phyloP scores from a whole-genome alignment of 108 stramenopile genomes.

The Nitzschia sp. region DNA sequence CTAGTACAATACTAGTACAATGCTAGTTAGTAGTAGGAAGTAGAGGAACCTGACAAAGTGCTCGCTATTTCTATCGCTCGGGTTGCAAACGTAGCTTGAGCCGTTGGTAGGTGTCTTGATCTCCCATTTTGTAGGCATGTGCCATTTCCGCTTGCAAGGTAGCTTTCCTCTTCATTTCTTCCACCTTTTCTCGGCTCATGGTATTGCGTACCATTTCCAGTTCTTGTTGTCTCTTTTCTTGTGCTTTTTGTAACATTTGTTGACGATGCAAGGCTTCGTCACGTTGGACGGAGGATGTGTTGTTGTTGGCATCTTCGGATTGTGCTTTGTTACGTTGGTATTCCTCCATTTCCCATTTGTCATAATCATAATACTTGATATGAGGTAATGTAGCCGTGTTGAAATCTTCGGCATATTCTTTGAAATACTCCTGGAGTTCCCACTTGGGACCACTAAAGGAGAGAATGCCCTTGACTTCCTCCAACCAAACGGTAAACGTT shows the following conservation, averaged over 20 bases:
- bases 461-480: slow-evolving; percentile 82
- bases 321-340: slow-evolving; percentile 65
- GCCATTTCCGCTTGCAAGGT: slow-evolving; percentile 73
- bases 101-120: slow-evolving; percentile 58
- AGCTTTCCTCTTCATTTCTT: slow-evolving; percentile 81
- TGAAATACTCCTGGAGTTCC: slow-evolving; percentile 87
- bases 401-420: slow-evolving; percentile 92
- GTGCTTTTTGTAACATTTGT: slow-evolving; percentile 46
- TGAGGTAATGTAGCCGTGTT: slow-evolving; percentile 95
- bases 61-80: slow-evolving; percentile 29
- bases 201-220: slow-evolving; percentile 37
- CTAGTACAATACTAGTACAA: no score
- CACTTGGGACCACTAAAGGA: slow-evolving; percentile 73
- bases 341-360: slow-evolving; percentile 95
- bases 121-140: slow-evolving; percentile 80
- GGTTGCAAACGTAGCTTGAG: slow-evolving; percentile 77
- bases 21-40: no score
- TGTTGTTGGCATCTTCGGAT: slow-evolving; percentile 20
- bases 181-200: slow-evolving; percentile 65
- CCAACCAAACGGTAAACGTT: slow-evolving; percentile 89
- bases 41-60: no score
- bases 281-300: slow-evolving; percentile 11
- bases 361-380: slow-evolving; percentile 92
- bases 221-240: slow-evolving; percentile 53
- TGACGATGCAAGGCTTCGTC: slow-evolving; percentile 45